phyloP scores from a whole-genome alignment of 495 filamentous ascomycete species.

The Penicillium taxi region DNA sequence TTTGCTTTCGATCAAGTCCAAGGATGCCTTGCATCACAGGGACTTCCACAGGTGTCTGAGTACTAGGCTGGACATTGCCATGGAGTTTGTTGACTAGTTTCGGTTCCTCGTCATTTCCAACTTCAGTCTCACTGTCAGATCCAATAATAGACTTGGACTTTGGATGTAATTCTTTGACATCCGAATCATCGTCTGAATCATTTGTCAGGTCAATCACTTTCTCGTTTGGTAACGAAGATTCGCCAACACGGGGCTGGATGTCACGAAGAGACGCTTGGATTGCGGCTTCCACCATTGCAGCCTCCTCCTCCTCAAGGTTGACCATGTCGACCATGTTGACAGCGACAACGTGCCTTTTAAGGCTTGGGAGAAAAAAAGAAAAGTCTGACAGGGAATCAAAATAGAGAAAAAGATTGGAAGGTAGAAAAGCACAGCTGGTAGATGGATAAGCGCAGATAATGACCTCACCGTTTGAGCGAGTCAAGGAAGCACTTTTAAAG shows the following conservation, averaged over 20 bases:
- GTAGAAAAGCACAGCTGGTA: no score
- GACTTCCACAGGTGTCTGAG: background rate
- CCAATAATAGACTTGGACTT: conserved; percentile 32
- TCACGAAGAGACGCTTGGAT: conserved; percentile 62
- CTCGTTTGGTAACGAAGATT: background rate
- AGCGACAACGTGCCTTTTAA: no score
- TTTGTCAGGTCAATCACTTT: conserved; percentile 33
- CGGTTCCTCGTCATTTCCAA: conserved; percentile 37
- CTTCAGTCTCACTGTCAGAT: conserved; percentile 26
- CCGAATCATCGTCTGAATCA: conserved; percentile 26
- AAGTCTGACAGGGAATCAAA: no score
- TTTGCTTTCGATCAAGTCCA: conserved; percentile 65
- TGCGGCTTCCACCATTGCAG: background rate
- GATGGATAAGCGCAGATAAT: no score
- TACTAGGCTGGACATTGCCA: conserved; percentile 34
- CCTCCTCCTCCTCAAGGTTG: background rate
- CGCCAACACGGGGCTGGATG: conserved; percentile 47
- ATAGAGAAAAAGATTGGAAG: no score
- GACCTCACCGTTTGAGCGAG: no score
- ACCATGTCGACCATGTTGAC: no score
- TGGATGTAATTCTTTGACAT: conserved; percentile 20
- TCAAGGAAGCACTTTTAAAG: no score
- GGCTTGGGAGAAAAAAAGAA: no score
- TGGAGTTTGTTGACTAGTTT: conserved; percentile 44
- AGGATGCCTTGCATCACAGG: conserved; percentile 20